Percentiles rank a stretch among this genome's conserved stretches.
These are phyloP conservation scores for Myxozyma nipponensis DNA, from an alignment of 805 yeast species.

Conservation along the genomic window DNA sequence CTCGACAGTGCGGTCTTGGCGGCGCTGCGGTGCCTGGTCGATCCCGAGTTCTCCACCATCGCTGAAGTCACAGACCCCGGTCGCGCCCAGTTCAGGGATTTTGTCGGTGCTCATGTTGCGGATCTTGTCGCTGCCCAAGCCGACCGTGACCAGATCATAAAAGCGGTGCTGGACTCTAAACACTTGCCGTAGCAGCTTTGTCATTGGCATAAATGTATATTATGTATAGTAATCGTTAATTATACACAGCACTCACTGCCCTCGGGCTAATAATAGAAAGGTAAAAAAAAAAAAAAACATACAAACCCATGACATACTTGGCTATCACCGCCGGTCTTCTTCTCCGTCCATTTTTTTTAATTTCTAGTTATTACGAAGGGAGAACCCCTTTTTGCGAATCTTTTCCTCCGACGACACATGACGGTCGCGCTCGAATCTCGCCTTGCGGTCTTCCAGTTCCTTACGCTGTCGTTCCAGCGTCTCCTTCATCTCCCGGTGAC, in stretches of 20 bases:
- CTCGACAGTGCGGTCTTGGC: slow-evolving; percentile 52
- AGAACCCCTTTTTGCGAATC: slow-evolving; percentile 23
- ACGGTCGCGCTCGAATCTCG: slow-evolving; percentile 48
- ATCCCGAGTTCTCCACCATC: slow-evolving; percentile 32
- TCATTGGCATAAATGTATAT: neutral
- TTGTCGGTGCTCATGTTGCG: slow-evolving; percentile 22
- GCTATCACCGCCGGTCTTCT: neutral
- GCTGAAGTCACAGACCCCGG: slow-evolving; percentile 23
- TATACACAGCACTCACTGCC: no score
- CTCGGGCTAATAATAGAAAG: no score
- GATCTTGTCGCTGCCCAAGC: slow-evolving; percentile 5
- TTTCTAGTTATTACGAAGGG: slow-evolving; percentile 9
- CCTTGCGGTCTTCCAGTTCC: slow-evolving; percentile 86
- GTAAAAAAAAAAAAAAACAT: neutral
- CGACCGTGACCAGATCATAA: slow-evolving; percentile 35
- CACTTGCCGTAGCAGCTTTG: slow-evolving; percentile 2
- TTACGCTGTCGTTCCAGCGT: slow-evolving; percentile 83
- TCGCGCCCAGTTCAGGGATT: slow-evolving; percentile 1
- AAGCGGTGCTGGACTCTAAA: slow-evolving; percentile 22
- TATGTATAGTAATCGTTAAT: neutral
- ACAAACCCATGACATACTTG: neutral
- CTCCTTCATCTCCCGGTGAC: slow-evolving; percentile 97
- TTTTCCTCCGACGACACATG: slow-evolving; percentile 14
- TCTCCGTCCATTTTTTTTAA: neutral
- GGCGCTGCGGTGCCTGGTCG: slow-evolving; percentile 48